These are phyloP conservation scores for Porcisia deanei DNA, from an alignment of 208 protist species.

Conservation along the genomic window DNA sequence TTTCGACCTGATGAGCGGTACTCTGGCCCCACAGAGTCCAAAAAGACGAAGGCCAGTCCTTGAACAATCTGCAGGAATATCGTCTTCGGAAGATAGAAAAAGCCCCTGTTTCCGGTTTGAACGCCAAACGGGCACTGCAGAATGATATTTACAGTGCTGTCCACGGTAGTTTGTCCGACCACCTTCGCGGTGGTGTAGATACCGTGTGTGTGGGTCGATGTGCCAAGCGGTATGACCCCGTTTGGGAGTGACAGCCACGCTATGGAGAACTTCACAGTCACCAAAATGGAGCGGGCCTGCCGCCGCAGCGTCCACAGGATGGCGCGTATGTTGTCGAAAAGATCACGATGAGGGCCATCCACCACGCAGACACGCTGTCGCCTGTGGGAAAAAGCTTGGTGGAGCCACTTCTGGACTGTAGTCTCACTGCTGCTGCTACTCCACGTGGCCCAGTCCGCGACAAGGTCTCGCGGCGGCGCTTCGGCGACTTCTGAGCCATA, in stretches of 20 bases:
- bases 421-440: slow-evolving; percentile 14
- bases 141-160: slow-evolving; percentile 72
- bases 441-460: slow-evolving; percentile 61
- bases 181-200: slow-evolving; percentile 83
- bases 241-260: slow-evolving; percentile 56
- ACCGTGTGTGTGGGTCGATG: slow-evolving; percentile 24
- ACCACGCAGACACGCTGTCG: slow-evolving; percentile 58
- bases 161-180: slow-evolving; percentile 58
- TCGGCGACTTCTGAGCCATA: background rate
- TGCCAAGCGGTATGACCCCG: slow-evolving; percentile 58
- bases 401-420: slow-evolving; percentile 42
- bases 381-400: slow-evolving; percentile 58
- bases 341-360: slow-evolving; percentile 63
- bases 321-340: slow-evolving; percentile 79
- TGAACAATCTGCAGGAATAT: slow-evolving; percentile 51
- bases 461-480: slow-evolving; percentile 10
- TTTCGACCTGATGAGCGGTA: slow-evolving; percentile 20
- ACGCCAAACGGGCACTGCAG: slow-evolving; percentile 73
- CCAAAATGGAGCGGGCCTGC: slow-evolving; percentile 61
- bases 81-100: slow-evolving; percentile 69
- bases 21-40: slow-evolving; percentile 36
- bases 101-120: slow-evolving; percentile 44
- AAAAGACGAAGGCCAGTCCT: slow-evolving; percentile 59
- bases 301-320: slow-evolving; percentile 75
- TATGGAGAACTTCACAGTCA: slow-evolving; percentile 60